Conservation (phyloP, 179 eudicot species). For the Monotropa hypopitys region DNA sequence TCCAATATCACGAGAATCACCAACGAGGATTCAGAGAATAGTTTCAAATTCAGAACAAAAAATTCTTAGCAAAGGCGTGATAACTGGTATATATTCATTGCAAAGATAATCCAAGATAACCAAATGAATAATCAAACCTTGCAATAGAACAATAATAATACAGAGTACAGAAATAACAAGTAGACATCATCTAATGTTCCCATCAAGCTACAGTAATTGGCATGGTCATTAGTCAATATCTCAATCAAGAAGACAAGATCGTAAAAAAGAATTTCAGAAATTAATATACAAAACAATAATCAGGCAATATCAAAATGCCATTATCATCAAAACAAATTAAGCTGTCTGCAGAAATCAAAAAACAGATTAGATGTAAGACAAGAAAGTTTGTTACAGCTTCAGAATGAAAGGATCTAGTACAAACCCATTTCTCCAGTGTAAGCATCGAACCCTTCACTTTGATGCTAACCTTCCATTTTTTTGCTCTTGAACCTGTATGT, state of each 20-base stretch:
- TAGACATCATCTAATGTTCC: background rate
- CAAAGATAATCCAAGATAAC: background rate
- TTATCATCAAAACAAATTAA: background rate
- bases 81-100: background rate
- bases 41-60: background rate
- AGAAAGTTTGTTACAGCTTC: background rate
- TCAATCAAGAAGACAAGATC: background rate
- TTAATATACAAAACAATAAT: background rate
- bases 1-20: background rate
- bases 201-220: background rate
- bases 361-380: background rate
- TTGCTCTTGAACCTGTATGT: conserved; percentile 86
- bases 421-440: conserved; percentile 72
- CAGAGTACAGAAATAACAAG: background rate
- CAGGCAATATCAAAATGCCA: background rate
- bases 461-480: conserved; percentile 86
- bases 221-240: background rate
- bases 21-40: background rate
- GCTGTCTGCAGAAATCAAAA: background rate
- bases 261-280: background rate
- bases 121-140: background rate
- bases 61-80: background rate
- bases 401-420: conserved; percentile 16
- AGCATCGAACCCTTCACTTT: conserved; percentile 61
- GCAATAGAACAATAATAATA: background rate